A percentile compares a stretch with the other conserved stretches of the same genome.
phyloP scores from a whole-genome alignment of 257 asterid genomes.

The Solanum ahanhuiri region DNA sequence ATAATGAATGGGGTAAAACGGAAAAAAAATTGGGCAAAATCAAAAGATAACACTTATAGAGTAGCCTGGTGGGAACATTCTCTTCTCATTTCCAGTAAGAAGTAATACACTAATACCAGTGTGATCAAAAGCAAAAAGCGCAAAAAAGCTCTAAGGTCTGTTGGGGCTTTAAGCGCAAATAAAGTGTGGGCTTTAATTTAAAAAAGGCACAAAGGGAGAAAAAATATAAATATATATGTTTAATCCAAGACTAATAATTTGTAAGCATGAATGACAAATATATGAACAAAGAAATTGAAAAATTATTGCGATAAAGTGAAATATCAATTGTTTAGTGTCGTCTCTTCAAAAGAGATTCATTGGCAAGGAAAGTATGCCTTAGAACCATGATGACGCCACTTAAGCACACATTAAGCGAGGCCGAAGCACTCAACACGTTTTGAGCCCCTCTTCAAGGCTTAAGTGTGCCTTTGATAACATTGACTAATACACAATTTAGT shows the following conservation, averaged over 20 bases:
- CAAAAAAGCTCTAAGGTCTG: neutral
- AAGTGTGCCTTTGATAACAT: neutral
- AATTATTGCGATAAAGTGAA: neutral
- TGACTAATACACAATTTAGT: neutral
- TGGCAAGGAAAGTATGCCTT: neutral
- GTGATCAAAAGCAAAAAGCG: neutral
- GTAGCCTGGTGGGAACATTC: neutral
- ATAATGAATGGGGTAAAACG: neutral
- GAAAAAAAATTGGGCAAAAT: neutral
- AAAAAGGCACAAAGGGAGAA: neutral
- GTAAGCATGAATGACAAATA: neutral
- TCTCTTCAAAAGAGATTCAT: neutral
- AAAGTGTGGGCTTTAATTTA: too few species aligned
- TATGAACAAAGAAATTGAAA: neutral
- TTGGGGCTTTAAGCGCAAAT: too few species aligned
- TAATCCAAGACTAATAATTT: neutral
- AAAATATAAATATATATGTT: too few species aligned
- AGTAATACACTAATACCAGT: neutral
- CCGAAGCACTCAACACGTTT: neutral
- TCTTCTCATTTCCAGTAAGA: neutral
- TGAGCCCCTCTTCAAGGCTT: neutral
- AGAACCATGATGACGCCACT: neutral
- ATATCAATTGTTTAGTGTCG: neutral
- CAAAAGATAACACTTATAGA: neutral
- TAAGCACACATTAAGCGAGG: neutral